These are phyloP conservation scores for Aspergillus egyptiacus DNA, from an alignment of 495 filamentous ascomycete species.

Conservation along the genomic window DNA sequence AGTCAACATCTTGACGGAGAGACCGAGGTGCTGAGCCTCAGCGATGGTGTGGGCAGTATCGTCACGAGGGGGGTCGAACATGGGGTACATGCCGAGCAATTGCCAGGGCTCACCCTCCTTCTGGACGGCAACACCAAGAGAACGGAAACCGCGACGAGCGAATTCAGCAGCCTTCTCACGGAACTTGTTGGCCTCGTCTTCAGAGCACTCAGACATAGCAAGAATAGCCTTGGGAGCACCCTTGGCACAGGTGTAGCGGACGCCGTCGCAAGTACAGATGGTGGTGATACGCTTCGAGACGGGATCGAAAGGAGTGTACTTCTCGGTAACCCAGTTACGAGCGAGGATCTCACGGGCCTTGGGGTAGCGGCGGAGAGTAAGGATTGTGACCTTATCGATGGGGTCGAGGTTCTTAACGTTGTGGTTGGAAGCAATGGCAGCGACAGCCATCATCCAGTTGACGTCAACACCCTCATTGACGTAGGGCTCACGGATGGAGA, in stretches of 20 bases:
- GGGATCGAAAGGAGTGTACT: constrained; percentile 73
- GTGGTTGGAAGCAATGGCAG: constrained; percentile 68
- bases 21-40: constrained; percentile 70
- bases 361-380: constrained; percentile 67
- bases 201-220: constrained; percentile 56
- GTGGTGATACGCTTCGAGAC: constrained; percentile 74
- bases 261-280: constrained; percentile 59
- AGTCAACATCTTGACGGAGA: constrained; percentile 74
- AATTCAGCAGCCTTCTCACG: constrained; percentile 66
- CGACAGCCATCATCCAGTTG: constrained; percentile 77
- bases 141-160: constrained; percentile 76
- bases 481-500: constrained; percentile 69
- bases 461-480: constrained; percentile 69
- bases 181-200: constrained; percentile 59
- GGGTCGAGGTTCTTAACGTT: constrained; percentile 73
- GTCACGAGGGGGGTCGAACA: constrained; percentile 74
- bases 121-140: constrained; percentile 68
- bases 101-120: constrained; percentile 63
- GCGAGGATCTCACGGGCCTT: constrained; percentile 64
- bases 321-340: constrained; percentile 66
- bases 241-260: constrained; percentile 63
- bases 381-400: constrained; percentile 71
- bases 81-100: constrained; percentile 68
- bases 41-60: constrained; percentile 73
- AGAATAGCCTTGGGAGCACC: constrained; percentile 71